These are phyloP conservation scores for Camellia japonica DNA, from an alignment of 148 eudicot species.

Conservation along the genomic window DNA sequence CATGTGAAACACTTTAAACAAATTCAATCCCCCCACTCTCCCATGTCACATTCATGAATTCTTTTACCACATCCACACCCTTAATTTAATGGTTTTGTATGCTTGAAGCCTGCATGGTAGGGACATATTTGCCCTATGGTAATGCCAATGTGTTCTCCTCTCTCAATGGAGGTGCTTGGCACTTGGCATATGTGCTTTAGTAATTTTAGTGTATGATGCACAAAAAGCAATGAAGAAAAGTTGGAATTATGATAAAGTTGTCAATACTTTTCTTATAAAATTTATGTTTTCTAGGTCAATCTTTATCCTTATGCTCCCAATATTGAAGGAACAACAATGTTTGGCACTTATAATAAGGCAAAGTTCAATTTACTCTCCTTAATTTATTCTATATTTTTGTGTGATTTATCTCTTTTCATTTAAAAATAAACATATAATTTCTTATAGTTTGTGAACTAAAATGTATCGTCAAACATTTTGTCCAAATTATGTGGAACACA, in stretches of 20 bases:
- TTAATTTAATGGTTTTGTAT: neutral
- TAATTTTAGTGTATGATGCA: neutral
- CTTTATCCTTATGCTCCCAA: neutral
- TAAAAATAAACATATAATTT: no score
- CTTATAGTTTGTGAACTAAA: no score
- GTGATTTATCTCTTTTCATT: no score
- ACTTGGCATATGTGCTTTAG: neutral
- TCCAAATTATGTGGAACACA: no score
- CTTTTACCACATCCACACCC: neutral
- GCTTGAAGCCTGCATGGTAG: neutral
- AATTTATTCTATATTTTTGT: no score
- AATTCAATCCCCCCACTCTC: neutral
- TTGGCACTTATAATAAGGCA: no score
- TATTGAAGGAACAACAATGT: neutral
- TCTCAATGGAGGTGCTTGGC: neutral
- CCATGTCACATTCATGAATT: neutral
- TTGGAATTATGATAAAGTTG: conserved; percentile 1
- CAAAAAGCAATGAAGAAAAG: conserved; percentile 11
- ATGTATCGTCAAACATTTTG: no score
- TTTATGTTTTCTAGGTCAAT: conserved; percentile 3
- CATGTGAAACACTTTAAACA: neutral
- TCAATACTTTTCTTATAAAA: neutral
- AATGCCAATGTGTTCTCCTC: neutral
- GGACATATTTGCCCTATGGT: conserved; percentile 3
- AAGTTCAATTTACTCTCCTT: no score